phyloP scores from a whole-genome alignment of 345 rosid genomes.

The Linum usitatissimum region DNA sequence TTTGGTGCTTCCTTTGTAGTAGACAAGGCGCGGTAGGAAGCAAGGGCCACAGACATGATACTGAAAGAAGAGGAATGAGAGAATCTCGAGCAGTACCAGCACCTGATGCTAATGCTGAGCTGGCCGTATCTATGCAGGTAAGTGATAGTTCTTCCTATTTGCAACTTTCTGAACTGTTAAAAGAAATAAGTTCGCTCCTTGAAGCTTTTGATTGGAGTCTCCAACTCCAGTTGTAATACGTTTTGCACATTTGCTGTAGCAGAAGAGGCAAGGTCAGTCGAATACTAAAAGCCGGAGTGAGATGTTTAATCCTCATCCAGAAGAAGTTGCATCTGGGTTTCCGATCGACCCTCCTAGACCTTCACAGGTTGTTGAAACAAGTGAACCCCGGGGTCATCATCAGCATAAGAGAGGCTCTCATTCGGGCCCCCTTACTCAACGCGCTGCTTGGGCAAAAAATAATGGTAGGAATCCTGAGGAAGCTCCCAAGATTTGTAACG shows the following conservation, averaged over 20 bases:
- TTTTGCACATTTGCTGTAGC: constrained; percentile 14
- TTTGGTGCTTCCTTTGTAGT: constrained; percentile 5
- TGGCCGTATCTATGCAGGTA: constrained; percentile 80
- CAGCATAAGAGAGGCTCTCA: constrained; percentile 73
- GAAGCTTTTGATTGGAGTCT: background rate
- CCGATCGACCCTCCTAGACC: constrained; percentile 94
- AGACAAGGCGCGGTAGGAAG: constrained; percentile 73
- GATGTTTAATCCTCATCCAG: constrained; percentile 93
- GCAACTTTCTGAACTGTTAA: too few species aligned
- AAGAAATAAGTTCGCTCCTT: background rate
- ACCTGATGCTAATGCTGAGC: constrained; percentile 92
- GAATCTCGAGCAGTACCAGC: constrained; percentile 95
- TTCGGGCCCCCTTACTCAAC: constrained; percentile 83
- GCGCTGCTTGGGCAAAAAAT: constrained; percentile 64
- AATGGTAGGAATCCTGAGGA: constrained; percentile 53
- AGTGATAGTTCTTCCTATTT: background rate
- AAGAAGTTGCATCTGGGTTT: constrained; percentile 96
- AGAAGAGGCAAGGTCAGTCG: constrained; percentile 76
- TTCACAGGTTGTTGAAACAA: constrained; percentile 62
- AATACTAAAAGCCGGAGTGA: constrained; percentile 85
- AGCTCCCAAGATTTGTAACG: constrained; percentile 43
- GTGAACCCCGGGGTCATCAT: constrained; percentile 44
- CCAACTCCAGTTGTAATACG: background rate
- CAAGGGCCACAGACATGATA: constrained; percentile 61
- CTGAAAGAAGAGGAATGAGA: constrained; percentile 61